Conservation (phyloP, 768 basidiomycete genomes). For the Collybia sp. region DNA sequence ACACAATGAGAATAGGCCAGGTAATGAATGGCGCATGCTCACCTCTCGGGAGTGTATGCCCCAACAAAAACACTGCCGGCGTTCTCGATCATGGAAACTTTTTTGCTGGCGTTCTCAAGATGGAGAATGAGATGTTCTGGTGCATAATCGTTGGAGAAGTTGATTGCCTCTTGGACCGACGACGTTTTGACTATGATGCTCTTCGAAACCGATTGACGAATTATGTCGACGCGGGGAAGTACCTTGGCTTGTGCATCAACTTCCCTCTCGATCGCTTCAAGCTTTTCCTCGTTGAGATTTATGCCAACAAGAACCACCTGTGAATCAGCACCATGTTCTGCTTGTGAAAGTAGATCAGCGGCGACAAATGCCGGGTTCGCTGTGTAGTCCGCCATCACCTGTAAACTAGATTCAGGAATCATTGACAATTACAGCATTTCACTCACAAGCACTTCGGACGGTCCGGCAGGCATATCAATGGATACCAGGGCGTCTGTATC, state of each 20-base stretch:
- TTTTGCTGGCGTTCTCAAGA: conserved; percentile 62
- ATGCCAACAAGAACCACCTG: conserved; percentile 93
- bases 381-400: conserved; percentile 94
- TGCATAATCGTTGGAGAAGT: conserved; percentile 95
- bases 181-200: conserved; percentile 80
- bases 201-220: conserved; percentile 84
- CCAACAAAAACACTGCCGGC: conserved; percentile 98
- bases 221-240: conserved; percentile 84
- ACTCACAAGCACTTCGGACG: conserved; percentile 93
- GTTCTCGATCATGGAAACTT: conserved; percentile 71
- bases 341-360: conserved; percentile 95
- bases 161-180: conserved; percentile 70
- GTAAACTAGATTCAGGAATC: conserved; percentile 4
- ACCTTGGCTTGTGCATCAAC: conserved; percentile 85
- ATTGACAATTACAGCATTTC: not conserved
- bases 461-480: conserved; percentile 99
- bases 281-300: conserved; percentile 52
- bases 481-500: conserved; percentile 95
- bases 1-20: conserved; percentile 2
- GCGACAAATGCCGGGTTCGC: conserved; percentile 89
- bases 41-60: conserved; percentile 94
- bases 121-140: conserved; percentile 97
- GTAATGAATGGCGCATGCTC: conserved; percentile 10
- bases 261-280: conserved; percentile 77
- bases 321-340: conserved; percentile 97